Base-by-base conservation (phyloP, 441 rosid genomes). In the Adansonia madagascariensis region DNA sequence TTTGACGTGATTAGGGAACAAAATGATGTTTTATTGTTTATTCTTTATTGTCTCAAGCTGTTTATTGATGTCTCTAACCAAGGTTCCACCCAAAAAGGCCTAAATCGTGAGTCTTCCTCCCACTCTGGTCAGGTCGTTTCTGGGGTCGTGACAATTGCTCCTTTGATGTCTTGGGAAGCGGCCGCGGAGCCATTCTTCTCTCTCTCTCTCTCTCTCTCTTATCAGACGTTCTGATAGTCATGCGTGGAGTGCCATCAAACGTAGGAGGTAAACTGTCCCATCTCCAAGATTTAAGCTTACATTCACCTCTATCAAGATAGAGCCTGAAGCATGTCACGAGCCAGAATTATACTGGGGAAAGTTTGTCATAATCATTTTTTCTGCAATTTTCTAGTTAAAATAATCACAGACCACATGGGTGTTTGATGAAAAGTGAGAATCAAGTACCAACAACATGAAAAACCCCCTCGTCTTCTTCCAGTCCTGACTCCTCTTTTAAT, bases 351-450 rank as follows among this genome's bases (percentile, higher is more conserved):
- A 22, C 74, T 24, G 87, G 86, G 39, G 35, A 57, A 17, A 44
- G 6, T 39, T 80, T 81, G 89, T 80, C 79, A 52, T 1, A 8
- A 62, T 12, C 43, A 24, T 24, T 24, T 73, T 57, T 56, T 18
- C 70, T 83, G 79, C 71, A 61, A 80, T 80, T n/a, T 81, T 70
- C 41, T 31, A 47, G 77, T 75, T 85, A 80, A 27, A 84, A 77
- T 80, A 87, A 43, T 27, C 20, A 15, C 43, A 64, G 56, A 55
- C 77, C 88, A 85, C 86, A 87, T 87, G 89, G 75, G 41, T 11
- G 63, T 53, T 35, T 39, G 63, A 35, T 39, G 62, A 50, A 15
- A 46, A 9, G 27, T 47, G 62, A 70, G 85, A 83, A 79, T 82
- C 86, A 77, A 81, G 56, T 71, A 80, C 49, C 80, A 86, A 80